phyloP scores from a whole-genome alignment of 257 asterid species.

The Parsonsia alboflavescens region DNA sequence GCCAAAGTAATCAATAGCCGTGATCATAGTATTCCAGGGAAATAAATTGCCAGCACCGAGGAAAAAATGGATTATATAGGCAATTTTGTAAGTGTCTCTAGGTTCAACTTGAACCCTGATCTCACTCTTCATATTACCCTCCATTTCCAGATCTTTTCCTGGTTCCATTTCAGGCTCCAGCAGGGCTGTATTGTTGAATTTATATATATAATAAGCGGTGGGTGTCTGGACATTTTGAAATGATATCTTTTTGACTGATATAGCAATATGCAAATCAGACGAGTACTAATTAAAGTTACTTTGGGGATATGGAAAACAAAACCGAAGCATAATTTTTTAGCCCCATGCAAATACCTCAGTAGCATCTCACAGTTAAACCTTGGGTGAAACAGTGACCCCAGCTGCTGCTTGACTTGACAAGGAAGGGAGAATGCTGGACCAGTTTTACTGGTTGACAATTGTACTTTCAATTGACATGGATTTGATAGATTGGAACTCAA shows the following conservation, averaged over 20 bases:
- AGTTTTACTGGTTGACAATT: constrained; percentile 14
- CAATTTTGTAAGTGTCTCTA: constrained; percentile 44
- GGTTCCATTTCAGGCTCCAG: constrained; percentile 6
- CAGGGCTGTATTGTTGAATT: not conserved
- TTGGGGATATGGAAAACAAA: constrained; percentile 9
- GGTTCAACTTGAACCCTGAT: constrained; percentile 3
- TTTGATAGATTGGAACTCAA: constrained; percentile 17
- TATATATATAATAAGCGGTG: not conserved
- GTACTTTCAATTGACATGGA: constrained; percentile 13
- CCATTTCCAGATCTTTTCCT: constrained; percentile 6
- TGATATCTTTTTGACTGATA: constrained; percentile 14
- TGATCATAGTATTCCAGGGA: constrained; percentile 79
- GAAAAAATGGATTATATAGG: constrained; percentile 61
- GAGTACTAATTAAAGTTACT: constrained; percentile 13
- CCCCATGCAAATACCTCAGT: not conserved
- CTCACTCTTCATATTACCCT: not conserved
- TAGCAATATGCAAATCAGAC: not conserved
- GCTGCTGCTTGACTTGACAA: constrained; percentile 16
- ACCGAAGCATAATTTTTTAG: constrained; percentile 3
- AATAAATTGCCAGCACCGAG: constrained; percentile 81
- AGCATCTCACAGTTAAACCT: constrained; percentile 8
- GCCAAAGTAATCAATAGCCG: constrained; percentile 68
- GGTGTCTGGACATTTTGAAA: constrained; percentile 14
- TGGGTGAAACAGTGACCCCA: constrained; percentile 15
- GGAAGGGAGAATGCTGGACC: constrained; percentile 26